A percentile compares a stretch with the other conserved stretches of the same genome.
Conservation (phyloP, 1,284 basidiomycete species). For the Stygiomarasmius scandens region DNA sequence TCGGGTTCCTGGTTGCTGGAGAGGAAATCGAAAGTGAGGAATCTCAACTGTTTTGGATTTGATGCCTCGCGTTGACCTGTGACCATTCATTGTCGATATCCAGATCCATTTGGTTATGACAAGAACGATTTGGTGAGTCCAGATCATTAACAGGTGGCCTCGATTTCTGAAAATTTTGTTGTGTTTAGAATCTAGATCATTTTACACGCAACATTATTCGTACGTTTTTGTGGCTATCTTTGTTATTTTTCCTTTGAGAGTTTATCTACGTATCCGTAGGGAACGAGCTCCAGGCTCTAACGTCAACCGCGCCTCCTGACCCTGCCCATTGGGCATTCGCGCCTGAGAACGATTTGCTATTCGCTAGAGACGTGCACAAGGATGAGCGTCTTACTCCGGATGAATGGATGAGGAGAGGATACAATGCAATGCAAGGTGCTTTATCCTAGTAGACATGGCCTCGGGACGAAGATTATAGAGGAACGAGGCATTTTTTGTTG, state of each 20-base stretch:
- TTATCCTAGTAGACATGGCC: neutral
- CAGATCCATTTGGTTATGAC: constrained; percentile 50
- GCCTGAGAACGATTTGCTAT: constrained; percentile 58
- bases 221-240: constrained; percentile 28
- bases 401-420: constrained; percentile 58
- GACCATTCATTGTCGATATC: constrained; percentile 38
- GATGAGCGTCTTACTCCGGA: constrained; percentile 49
- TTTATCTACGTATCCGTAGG: constrained; percentile 32
- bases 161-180: constrained; percentile 9
- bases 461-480: too few relatives aligned
- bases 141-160: neutral
- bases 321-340: constrained; percentile 61
- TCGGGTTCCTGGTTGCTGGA: constrained; percentile 69
- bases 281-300: constrained; percentile 60
- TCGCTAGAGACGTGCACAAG: constrained; percentile 34
- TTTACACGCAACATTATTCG: constrained; percentile 69
- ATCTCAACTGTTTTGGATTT: constrained; percentile 11
- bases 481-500: too few relatives aligned
- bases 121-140: constrained; percentile 65
- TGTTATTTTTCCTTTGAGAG: neutral
- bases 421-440: constrained; percentile 44
- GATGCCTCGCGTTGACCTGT: constrained; percentile 1
- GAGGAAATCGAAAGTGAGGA: constrained; percentile 71
- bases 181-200: constrained; percentile 58
- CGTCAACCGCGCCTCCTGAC: constrained; percentile 57